Percentiles rank a stretch among this genome's conserved stretches.
These are phyloP conservation scores for Umbelopsis sp. DNA, from an alignment of 371 early-diverging fungal genomes.

Conservation along the genomic window DNA sequence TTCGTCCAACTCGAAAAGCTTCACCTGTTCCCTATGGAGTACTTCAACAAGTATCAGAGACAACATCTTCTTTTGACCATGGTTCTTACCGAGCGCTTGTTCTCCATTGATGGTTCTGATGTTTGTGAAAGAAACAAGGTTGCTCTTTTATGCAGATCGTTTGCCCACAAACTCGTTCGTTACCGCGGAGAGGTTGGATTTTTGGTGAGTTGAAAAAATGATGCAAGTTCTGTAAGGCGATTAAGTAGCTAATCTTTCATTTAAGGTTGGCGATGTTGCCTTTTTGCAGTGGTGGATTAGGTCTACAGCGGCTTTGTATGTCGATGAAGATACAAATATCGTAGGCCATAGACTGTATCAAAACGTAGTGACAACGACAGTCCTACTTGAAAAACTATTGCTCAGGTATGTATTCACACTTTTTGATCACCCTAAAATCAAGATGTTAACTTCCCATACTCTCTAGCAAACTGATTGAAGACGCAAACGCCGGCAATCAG, in stretches of 20 bases:
- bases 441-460: no score
- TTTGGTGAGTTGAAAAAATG: background rate
- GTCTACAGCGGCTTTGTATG: background rate
- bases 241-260: background rate
- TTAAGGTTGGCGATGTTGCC: background rate
- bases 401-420: background rate
- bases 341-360: background rate
- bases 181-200: background rate
- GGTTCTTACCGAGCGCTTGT: constrained; percentile 41
- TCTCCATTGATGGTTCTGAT: background rate
- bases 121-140: background rate
- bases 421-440: background rate
- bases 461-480: background rate
- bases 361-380: background rate
- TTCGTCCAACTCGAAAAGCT: constrained; percentile 30
- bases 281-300: constrained; percentile 4
- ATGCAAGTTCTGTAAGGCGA: background rate
- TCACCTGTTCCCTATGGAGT: constrained; percentile 58
- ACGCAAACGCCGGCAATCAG: background rate
- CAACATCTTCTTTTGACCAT: constrained; percentile 39
- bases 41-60: constrained; percentile 53
- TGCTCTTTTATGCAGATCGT: constrained; percentile 3
- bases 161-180: background rate
- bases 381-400: background rate
- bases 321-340: background rate